These are phyloP conservation scores for Alternaria sp. DNA, from an alignment of 2,329 filamentous ascomycete genomes.

Conservation along the genomic window DNA sequence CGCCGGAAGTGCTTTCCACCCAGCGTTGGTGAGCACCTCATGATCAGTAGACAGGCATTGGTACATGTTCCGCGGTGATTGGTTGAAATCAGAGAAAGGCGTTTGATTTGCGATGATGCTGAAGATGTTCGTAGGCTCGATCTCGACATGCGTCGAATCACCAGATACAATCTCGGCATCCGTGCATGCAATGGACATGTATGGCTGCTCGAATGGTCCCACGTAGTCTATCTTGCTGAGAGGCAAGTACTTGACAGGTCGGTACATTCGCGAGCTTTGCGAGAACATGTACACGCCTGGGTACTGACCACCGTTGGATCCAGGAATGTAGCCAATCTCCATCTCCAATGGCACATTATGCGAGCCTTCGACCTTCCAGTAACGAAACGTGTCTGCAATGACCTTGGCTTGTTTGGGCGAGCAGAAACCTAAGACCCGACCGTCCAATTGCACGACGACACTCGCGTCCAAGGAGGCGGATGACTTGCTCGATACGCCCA, in stretches of 20 bases:
- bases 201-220: constrained; percentile 93
- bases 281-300: constrained; percentile 95
- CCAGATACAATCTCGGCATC: constrained; percentile 87
- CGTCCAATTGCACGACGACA: constrained; percentile 89
- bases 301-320: constrained; percentile 90
- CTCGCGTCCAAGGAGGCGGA: constrained; percentile 83
- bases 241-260: constrained; percentile 90
- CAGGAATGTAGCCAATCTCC: constrained; percentile 90
- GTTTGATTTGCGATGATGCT: constrained; percentile 99
- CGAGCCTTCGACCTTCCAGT: constrained; percentile 93
- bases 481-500: constrained; percentile 79
- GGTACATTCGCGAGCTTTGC: constrained; percentile 81
- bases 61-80: constrained; percentile 99
- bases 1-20: no score
- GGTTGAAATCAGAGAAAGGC: constrained; percentile 98
- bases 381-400: constrained; percentile 85
- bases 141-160: constrained; percentile 91
- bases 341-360: constrained; percentile 82
- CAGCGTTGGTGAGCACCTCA: no score
- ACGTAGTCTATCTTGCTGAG: constrained; percentile 87
- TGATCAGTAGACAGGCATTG: constrained; percentile 42
- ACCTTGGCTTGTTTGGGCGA: constrained; percentile 80
- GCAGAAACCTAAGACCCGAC: constrained; percentile 88
- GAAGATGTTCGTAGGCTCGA: constrained; percentile 92
- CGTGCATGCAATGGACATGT: constrained; percentile 97